Base-by-base conservation (phyloP, 129 eudicot species). In the Flaveria brownii region DNA sequence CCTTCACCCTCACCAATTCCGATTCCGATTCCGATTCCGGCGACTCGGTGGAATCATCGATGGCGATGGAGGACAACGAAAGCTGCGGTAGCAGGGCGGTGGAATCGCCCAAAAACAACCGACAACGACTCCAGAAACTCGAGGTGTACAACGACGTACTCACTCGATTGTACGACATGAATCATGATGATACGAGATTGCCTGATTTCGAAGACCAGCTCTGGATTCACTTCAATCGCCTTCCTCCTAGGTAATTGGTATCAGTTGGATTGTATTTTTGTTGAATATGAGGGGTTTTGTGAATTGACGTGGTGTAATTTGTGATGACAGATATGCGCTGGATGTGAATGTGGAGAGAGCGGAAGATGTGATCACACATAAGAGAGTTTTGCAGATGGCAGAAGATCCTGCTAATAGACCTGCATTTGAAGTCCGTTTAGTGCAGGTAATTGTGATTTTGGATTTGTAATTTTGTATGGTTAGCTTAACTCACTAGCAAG, bases 321-420 rank as follows among this genome's bases (percentile, higher is more conserved):
- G 28, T 13, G 68, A 61, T 61, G 41, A 71, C 28, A 90, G 96
- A 68, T 90, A 90, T 80, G 96, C 96, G 28, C 47, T 87, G 83
- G 96, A 90, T 79, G 96, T 90, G 76, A 90, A 90, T 57, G 91
- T 86, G 25, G 96, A 90, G 71, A 86, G 96, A 78, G 92, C 96
- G 28, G 96, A 90, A 73, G 96, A 87, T 78, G 96, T 90, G 82
- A 78, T 90, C 62, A 86, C 86, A 14, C 96, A 90, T 65, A 90
- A 87, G 87, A 80, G 85, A 45, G 84, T 90, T 36, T 78, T 90
- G 78, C 83, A 77, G 51, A 84, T 81, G 80, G 96, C 96, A 3
- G 78, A 80, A 61, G 89, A 90, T 77, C 89, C 96, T 80, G 79
- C 83, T 55, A 74, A 80, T 62, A 77, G 80, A 69, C 92, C 90